These are phyloP conservation scores for Xylariaceae sp. DNA, from an alignment of 2,329 filamentous ascomycete species.

Conservation along the genomic window DNA sequence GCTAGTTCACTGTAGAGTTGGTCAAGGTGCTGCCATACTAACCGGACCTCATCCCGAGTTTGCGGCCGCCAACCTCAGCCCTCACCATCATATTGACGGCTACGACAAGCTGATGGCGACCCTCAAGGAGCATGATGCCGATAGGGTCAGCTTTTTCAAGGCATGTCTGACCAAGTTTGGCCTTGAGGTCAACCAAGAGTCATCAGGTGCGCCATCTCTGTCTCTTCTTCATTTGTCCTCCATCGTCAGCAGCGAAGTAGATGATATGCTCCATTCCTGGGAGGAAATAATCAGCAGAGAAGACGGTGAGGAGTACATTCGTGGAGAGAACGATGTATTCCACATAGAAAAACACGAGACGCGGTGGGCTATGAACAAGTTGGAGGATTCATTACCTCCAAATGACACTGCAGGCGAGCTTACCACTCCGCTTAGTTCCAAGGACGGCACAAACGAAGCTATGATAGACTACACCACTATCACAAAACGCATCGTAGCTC, in stretches of 20 bases:
- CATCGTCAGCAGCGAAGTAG: slow-evolving; percentile 60
- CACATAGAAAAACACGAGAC: slow-evolving; percentile 67
- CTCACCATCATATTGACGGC: slow-evolving; percentile 61
- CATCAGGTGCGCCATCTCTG: slow-evolving; percentile 70
- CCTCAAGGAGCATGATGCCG: slow-evolving; percentile 66
- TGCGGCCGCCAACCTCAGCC: slow-evolving; percentile 72
- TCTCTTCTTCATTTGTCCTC: slow-evolving; percentile 82
- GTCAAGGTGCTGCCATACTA: slow-evolving; percentile 74
- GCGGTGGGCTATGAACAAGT: slow-evolving; percentile 54
- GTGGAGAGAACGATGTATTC: slow-evolving; percentile 80
- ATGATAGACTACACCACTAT: slow-evolving; percentile 73
- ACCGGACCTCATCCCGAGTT: slow-evolving; percentile 97
- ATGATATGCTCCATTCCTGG: slow-evolving; percentile 64
- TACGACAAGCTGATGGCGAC: slow-evolving; percentile 69
- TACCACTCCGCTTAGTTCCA: slow-evolving; percentile 24
- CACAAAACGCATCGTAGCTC: slow-evolving; percentile 70
- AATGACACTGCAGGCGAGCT: slow-evolving; percentile 30
- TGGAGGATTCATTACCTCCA: slow-evolving; percentile 52
- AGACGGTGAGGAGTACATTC: slow-evolving; percentile 68
- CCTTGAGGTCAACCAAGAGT: slow-evolving; percentile 70
- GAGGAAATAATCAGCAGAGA: slow-evolving; percentile 65
- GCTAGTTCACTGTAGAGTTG: slow-evolving; percentile 78
- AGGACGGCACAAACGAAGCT: slow-evolving; percentile 46
- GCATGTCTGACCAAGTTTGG: slow-evolving; percentile 78
- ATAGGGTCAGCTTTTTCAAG: slow-evolving; percentile 72